Conservation (phyloP, 768 basidiomycete genomes). For the Asterophora lycoperdoides region DNA sequence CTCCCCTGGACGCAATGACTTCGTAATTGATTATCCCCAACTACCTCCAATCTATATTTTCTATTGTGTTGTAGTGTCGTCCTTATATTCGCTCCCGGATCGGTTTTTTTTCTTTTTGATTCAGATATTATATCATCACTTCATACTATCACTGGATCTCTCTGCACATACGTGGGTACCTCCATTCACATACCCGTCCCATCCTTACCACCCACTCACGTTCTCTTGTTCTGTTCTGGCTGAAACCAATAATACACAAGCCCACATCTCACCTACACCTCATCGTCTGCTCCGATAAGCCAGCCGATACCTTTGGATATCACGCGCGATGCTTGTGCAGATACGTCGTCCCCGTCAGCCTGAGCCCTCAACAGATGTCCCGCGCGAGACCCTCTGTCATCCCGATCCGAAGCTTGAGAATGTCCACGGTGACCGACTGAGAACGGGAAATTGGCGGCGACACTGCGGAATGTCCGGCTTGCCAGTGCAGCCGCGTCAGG, state of each 20-base stretch:
- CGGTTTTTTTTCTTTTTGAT: neutral
- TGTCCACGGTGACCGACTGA: slow-evolving; percentile 42
- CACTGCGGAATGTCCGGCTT: slow-evolving; percentile 70
- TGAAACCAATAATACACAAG: neutral
- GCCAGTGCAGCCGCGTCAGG: slow-evolving; percentile 81
- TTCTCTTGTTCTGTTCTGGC: neutral
- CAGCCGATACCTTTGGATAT: slow-evolving; percentile 92
- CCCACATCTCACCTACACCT: slow-evolving; percentile 9
- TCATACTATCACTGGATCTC: slow-evolving; percentile 9
- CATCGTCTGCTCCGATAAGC: slow-evolving; percentile 85
- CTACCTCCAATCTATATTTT: neutral
- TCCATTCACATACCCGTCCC: neutral
- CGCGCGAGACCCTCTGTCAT: slow-evolving; percentile 39
- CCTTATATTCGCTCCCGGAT: neutral
- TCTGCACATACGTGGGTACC: slow-evolving; percentile 4
- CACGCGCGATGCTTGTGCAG: slow-evolving; percentile 70
- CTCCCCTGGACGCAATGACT: neutral
- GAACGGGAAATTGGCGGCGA: slow-evolving; percentile 74
- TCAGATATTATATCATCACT: slow-evolving; percentile 5
- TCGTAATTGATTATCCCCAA: slow-evolving; percentile 6
- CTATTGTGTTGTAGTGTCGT: slow-evolving; percentile 2
- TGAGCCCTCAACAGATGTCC: slow-evolving; percentile 40
- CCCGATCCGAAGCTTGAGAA: slow-evolving; percentile 36
- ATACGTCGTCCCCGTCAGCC: slow-evolving; percentile 56
- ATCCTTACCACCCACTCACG: neutral